These are phyloP conservation scores for Diaporthe citri DNA, from an alignment of 2,329 filamentous ascomycete species.

Conservation along the genomic window DNA sequence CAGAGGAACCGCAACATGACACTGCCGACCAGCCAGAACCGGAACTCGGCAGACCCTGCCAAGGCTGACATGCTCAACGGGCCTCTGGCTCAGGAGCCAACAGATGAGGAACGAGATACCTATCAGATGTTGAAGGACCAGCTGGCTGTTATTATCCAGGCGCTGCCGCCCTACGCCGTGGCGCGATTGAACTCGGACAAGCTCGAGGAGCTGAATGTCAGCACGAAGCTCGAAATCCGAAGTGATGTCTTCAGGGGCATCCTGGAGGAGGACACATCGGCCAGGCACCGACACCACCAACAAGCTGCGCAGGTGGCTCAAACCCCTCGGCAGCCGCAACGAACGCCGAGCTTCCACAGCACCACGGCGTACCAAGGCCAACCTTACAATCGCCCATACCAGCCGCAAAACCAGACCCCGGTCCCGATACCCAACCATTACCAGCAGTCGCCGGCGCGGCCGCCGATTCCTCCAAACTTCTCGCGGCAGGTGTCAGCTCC, in stretches of 20 bases:
- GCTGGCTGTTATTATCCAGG: constrained; percentile 78
- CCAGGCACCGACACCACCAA: constrained; percentile 59
- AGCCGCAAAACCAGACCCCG: constrained; percentile 60
- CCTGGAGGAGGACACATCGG: constrained; percentile 82
- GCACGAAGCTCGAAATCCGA: constrained; percentile 80
- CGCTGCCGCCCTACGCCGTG: constrained; percentile 85
- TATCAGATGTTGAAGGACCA: constrained; percentile 84
- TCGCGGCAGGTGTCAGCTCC: constrained; percentile 55
- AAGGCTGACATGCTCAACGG: constrained; percentile 77
- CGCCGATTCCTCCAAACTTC: constrained; percentile 53
- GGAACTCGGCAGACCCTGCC: constrained; percentile 71
- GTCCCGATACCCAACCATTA: constrained; percentile 59
- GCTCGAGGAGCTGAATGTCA: constrained; percentile 85
- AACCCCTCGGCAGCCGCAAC: constrained; percentile 51
- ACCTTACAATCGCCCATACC: constrained; percentile 62
- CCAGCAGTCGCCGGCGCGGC: constrained; percentile 56
- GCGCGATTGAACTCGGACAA: constrained; percentile 89
- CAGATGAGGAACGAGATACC: constrained; percentile 67
- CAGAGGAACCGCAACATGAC: constrained; percentile 83
- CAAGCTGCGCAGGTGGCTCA: constrained; percentile 50
- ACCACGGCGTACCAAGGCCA: constrained; percentile 57
- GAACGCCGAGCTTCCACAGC: constrained; percentile 54
- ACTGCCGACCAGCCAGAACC: constrained; percentile 73
- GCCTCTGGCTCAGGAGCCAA: constrained; percentile 74
- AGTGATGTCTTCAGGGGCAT: constrained; percentile 81